Evolutionary conservation across 2,329 filamentous ascomycete species (phyloP).

Genomic region (Botrytis hyacinthi): DNA sequence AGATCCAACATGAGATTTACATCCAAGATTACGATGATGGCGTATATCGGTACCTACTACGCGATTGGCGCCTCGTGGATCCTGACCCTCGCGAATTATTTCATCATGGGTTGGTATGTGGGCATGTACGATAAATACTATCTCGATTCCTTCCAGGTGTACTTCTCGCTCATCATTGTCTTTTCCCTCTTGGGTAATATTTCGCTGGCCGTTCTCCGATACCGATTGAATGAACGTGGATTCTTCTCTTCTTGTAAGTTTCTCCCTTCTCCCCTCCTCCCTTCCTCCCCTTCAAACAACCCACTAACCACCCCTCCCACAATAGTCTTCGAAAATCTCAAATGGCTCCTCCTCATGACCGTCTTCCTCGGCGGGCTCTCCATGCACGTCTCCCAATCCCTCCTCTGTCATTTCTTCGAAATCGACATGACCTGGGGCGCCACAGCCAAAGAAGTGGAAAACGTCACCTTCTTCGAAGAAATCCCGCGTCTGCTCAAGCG

Average conservation of each 20-base stretch:
- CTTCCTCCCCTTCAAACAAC: too few relatives aligned
- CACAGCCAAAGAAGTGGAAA: slow-evolving; percentile 78
- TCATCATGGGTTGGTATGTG: slow-evolving; percentile 73
- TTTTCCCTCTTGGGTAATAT: slow-evolving; percentile 62
- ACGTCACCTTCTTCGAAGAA: slow-evolving; percentile 82
- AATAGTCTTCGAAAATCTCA: slow-evolving; percentile 58
- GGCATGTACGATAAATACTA: slow-evolving; percentile 79
- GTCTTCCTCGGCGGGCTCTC: slow-evolving; percentile 82
- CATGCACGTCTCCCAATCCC: slow-evolving; percentile 75
- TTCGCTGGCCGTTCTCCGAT: slow-evolving; percentile 69
- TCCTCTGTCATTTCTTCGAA: slow-evolving; percentile 80
- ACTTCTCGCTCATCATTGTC: slow-evolving; percentile 76
- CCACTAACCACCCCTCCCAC: neutral
- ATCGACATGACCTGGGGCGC: slow-evolving; percentile 85
- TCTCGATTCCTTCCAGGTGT: slow-evolving; percentile 74
- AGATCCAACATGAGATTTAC: slow-evolving; percentile 72
- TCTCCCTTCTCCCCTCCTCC: too few relatives aligned
- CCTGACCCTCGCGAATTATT: slow-evolving; percentile 71
- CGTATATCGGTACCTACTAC: slow-evolving; percentile 79
- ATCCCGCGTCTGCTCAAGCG: slow-evolving; percentile 74
- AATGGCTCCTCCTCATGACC: slow-evolving; percentile 70
- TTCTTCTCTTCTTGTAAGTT: slow-evolving; percentile 11
- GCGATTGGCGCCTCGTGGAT: slow-evolving; percentile 75
- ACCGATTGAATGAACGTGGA: slow-evolving; percentile 61
- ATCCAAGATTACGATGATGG: slow-evolving; percentile 72